Conservation (phyloP, 371 early-diverging fungal species). For the Mortierella polycephala region DNA sequence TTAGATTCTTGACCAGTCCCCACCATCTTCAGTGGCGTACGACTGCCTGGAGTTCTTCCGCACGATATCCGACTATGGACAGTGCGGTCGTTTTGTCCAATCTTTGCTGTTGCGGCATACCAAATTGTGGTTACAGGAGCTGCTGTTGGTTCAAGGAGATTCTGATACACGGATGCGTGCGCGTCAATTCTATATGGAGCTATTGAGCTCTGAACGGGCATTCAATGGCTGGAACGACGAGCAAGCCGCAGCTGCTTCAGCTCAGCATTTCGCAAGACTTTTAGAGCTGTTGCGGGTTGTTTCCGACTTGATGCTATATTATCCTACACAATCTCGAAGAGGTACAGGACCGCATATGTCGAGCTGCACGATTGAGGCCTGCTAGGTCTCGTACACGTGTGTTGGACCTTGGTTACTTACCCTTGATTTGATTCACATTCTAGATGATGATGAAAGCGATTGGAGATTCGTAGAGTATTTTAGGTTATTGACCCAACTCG, state of each 20-base stretch:
- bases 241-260: conserved; percentile 23
- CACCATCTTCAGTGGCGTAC: conserved; percentile 35
- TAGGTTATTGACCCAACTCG: conserved; percentile 27
- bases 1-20: conserved; percentile 39
- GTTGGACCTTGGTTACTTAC: no score
- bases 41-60: conserved; percentile 50
- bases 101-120: conserved; percentile 32
- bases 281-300: conserved; percentile 29
- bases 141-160: conserved; percentile 34
- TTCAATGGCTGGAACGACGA: conserved; percentile 52
- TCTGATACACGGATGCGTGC: conserved; percentile 38
- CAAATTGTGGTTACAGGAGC: conserved; percentile 37
- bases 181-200: conserved; percentile 41
- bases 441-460: conserved; percentile 41
- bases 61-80: conserved; percentile 39
- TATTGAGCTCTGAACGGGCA: conserved; percentile 46
- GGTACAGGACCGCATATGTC: conserved; percentile 9
- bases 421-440: neutral
- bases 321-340: conserved; percentile 23
- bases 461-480: conserved; percentile 51
- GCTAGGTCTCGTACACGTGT: no score
- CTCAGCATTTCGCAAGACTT: conserved; percentile 29
- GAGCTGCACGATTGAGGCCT: no score
- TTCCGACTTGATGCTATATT: conserved; percentile 23
- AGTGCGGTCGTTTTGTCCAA: conserved; percentile 46